These are phyloP conservation scores for Nitzschia putrida DNA, from an alignment of 108 stramenopile species.

Conservation along the genomic window DNA sequence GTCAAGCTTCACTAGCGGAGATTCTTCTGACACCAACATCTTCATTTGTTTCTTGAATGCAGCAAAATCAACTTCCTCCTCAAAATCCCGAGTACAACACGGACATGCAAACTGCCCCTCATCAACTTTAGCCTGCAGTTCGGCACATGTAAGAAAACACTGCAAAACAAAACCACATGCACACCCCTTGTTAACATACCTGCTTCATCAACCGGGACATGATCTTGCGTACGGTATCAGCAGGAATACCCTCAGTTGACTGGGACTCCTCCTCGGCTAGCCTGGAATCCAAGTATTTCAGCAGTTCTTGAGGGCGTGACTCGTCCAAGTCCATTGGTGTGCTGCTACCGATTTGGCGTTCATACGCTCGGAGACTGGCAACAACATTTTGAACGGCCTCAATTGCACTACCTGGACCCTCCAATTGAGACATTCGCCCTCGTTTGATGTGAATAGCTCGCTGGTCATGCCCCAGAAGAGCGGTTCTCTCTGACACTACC, in stretches of 20 bases:
- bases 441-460: constrained; percentile 27
- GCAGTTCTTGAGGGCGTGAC: constrained; percentile 46
- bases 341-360: not conserved
- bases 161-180: not conserved
- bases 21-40: constrained; percentile 5
- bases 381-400: constrained; percentile 53
- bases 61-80: constrained; percentile 4
- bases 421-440: constrained; percentile 23
- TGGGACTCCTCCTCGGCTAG: constrained; percentile 23
- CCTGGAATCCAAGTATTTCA: constrained; percentile 44
- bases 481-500: constrained; percentile 33
- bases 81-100: constrained; percentile 40
- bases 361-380: constrained; percentile 32
- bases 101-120: constrained; percentile 30
- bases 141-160: not conserved
- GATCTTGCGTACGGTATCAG: constrained; percentile 48
- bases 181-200: constrained; percentile 21
- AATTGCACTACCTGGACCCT: constrained; percentile 49
- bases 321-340: constrained; percentile 31
- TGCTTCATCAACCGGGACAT: constrained; percentile 59
- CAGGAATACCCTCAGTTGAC: constrained; percentile 27
- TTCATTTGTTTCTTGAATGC: constrained; percentile 20
- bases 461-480: constrained; percentile 34
- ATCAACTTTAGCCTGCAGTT: constrained; percentile 8
- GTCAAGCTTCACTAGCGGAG: constrained; percentile 30